These are phyloP conservation scores for Lentinus polychrous DNA, from an alignment of 1,284 basidiomycete species.

Conservation along the genomic window DNA sequence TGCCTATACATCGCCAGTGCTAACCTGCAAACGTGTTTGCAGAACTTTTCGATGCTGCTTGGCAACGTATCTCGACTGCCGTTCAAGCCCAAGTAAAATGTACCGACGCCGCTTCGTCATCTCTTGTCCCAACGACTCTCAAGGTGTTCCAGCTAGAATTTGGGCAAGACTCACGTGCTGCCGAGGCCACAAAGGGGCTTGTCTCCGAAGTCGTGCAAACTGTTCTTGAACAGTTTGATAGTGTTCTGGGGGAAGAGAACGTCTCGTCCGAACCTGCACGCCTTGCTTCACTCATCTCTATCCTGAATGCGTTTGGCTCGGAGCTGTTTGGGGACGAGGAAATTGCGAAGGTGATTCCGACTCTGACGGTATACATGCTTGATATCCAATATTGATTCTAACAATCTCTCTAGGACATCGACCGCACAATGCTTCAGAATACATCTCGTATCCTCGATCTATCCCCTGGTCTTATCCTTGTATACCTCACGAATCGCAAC, in stretches of 20 bases:
- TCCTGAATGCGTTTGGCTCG: conserved; percentile 36
- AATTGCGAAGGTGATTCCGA: conserved; percentile 39
- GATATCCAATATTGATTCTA: not conserved
- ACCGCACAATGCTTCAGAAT: conserved; percentile 34
- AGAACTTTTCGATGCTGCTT: conserved; percentile 41
- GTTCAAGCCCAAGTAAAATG: conserved; percentile 18
- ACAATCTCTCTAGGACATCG: conserved; percentile 33
- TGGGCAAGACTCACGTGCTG: conserved; percentile 19
- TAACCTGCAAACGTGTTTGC: conserved; percentile 1
- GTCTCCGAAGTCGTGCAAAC: conserved; percentile 21
- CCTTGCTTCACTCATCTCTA: conserved; percentile 25
- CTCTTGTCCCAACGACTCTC: conserved; percentile 36
- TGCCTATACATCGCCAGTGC: not conserved
- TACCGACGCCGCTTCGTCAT: conserved; percentile 16
- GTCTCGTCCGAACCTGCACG: conserved; percentile 9
- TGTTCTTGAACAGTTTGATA: conserved; percentile 26
- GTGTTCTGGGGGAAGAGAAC: conserved; percentile 16
- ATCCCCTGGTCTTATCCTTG: conserved; percentile 37
- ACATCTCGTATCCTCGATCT: conserved; percentile 33
- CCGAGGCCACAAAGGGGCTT: conserved; percentile 20
- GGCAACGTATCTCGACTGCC: conserved; percentile 30
- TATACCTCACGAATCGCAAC: conserved; percentile 40
- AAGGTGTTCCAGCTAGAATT: conserved; percentile 33
- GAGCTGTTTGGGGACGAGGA: conserved; percentile 33
- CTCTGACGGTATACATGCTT: too few relatives aligned